Percentiles rank a stretch among this genome's conserved stretches.
Evolutionary conservation across 495 filamentous ascomycete genomes (phyloP).

Genomic region (Xylaria acuta): DNA sequence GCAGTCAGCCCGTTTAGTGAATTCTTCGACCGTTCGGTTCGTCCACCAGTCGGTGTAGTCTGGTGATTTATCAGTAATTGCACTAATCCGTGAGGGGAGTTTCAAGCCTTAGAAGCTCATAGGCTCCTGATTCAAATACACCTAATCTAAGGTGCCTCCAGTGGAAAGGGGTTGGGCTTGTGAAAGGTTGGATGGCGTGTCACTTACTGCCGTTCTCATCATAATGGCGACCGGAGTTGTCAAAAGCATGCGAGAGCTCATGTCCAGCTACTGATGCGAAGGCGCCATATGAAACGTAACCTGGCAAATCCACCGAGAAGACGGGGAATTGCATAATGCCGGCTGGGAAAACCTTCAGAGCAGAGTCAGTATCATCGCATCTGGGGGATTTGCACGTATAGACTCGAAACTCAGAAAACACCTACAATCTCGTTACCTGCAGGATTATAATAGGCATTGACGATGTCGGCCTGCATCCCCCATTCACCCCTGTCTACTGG

Average conservation of each 20-base stretch:
- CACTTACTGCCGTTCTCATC: constrained; percentile 63
- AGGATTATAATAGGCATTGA: constrained; percentile 63
- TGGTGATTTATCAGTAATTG: constrained; percentile 13
- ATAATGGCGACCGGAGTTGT: constrained; percentile 70
- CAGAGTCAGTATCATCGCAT: not conserved
- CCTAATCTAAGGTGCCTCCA: not conserved
- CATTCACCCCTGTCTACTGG: constrained; percentile 68
- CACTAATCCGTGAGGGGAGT: too few relatives aligned
- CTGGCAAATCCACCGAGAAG: constrained; percentile 67
- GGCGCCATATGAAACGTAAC: constrained; percentile 72
- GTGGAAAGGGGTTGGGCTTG: not conserved
- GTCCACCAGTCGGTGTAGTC: constrained; percentile 75
- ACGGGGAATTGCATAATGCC: constrained; percentile 76
- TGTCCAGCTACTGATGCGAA: constrained; percentile 76
- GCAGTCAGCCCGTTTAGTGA: constrained; percentile 69
- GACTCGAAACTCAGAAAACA: not conserved
- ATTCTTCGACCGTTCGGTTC: constrained; percentile 65
- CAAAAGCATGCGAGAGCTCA: constrained; percentile 78
- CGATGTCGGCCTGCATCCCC: constrained; percentile 65
- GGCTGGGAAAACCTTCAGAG: constrained; percentile 63
- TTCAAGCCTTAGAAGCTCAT: not conserved
- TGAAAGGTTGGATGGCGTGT: too few relatives aligned
- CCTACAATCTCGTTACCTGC: constrained; percentile 65
- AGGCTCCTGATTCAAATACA: not conserved
- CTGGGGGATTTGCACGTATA: not conserved